These are phyloP conservation scores for Wickerhamomyces mucosus DNA, from an alignment of 805 yeast species.

Conservation along the genomic window DNA sequence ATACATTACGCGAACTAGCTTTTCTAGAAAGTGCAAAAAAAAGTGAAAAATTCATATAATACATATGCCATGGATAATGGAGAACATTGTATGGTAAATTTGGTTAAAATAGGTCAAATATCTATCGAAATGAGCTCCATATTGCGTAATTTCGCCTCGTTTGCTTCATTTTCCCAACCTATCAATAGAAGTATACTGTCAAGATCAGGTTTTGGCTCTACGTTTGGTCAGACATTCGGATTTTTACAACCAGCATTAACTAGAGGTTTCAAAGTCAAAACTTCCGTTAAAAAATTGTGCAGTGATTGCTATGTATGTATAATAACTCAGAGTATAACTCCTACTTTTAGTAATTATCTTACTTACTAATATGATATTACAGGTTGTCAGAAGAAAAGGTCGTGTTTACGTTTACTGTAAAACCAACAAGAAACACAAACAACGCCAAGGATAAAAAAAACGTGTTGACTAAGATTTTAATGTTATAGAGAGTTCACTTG, in stretches of 20 bases:
- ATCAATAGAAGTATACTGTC: conserved; percentile 11
- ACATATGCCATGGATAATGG: no score
- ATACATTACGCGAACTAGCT: no score
- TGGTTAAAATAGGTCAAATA: no score
- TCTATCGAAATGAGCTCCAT: conserved; percentile 12
- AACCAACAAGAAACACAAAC: conserved; percentile 87
- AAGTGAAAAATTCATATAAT: no score
- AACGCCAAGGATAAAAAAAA: conserved; percentile 63
- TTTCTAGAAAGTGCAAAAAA: no score
- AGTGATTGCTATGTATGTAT: conserved; percentile 61
- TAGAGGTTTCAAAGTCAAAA: conserved; percentile 84
- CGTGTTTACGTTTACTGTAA: conserved; percentile 90
- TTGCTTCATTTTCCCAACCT: conserved; percentile 13
- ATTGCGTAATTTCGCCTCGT: conserved; percentile 11
- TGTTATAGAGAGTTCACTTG: not conserved
- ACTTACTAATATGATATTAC: no score
- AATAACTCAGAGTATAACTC: no score
- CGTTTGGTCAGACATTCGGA: no score
- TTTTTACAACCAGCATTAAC: conserved; percentile 22
- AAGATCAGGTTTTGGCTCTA: conserved; percentile 6
- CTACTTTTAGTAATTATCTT: no score
- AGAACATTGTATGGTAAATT: no score
- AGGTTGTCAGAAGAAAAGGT: conserved; percentile 91
- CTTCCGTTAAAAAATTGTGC: conserved; percentile 91
- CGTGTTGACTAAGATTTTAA: not conserved